phyloP scores from a whole-genome alignment of 2,329 filamentous ascomycete genomes.

The Sporothrix brunneoviolacea region DNA sequence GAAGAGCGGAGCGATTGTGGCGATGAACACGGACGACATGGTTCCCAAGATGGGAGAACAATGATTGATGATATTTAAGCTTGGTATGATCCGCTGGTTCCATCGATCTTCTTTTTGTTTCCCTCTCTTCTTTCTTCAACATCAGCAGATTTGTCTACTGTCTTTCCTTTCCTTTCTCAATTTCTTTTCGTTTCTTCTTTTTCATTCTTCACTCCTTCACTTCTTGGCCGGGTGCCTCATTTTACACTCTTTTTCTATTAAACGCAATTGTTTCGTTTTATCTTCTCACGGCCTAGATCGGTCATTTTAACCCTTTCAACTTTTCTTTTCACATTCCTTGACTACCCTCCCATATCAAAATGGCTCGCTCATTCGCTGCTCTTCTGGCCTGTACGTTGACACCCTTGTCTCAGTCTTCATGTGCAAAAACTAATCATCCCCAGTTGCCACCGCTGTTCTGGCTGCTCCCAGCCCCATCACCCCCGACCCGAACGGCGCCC shows the following conservation, averaged over 20 bases:
- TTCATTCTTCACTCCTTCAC: conserved; percentile 1
- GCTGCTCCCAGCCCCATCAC: conserved; percentile 19
- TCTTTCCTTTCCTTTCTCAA: neutral
- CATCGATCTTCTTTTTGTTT: conserved; percentile 1
- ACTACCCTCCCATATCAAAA: neutral
- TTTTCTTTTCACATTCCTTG: neutral
- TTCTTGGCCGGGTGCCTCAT: neutral
- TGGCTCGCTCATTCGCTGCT: conserved; percentile 13
- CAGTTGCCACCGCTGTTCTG: conserved; percentile 15
- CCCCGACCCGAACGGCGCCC: conserved; percentile 18
- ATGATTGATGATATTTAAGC: neutral
- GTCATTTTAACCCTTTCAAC: neutral
- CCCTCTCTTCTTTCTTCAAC: neutral
- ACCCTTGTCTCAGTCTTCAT: too few relatives aligned
- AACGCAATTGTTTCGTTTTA: too few relatives aligned
- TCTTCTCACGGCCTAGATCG: too few relatives aligned
- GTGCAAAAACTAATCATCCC: too few relatives aligned
- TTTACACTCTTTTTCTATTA: neutral
- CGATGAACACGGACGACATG: conserved; percentile 4
- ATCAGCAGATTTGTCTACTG: neutral
- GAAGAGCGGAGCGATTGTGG: conserved; percentile 2
- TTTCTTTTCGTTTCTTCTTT: neutral
- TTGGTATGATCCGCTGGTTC: conserved; percentile 7
- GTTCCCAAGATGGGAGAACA: neutral
- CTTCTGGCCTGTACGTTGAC: conserved; percentile 14